Evolutionary conservation across 805 yeast genomes (phyloP).

Genomic region (Scheffersomyces coipomensis): DNA sequence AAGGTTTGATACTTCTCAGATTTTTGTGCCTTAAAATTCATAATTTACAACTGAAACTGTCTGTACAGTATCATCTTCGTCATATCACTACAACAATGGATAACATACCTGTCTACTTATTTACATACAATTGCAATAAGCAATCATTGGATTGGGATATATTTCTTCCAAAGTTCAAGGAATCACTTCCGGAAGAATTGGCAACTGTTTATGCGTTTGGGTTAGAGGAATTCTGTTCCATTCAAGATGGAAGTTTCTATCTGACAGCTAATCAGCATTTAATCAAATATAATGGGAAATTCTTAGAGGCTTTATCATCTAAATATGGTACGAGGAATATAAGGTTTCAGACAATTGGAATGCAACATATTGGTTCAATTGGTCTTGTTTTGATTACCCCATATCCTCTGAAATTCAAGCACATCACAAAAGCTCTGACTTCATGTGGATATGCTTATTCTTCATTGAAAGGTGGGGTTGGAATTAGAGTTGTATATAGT

Average conservation of each 20-base stretch:
- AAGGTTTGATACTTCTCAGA: no score
- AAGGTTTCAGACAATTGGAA: constrained; percentile 41
- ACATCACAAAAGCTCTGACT: constrained; percentile 26
- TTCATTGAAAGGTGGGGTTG: constrained; percentile 74
- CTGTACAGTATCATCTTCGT: no score
- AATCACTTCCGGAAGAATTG: constrained; percentile 25
- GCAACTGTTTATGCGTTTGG: constrained; percentile 59
- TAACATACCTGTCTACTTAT: constrained; percentile 21
- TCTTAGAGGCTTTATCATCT: constrained; percentile 31
- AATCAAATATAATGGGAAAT: constrained; percentile 28
- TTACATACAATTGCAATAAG: constrained; percentile 62
- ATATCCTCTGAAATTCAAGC: constrained; percentile 28
- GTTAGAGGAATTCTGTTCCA: constrained; percentile 61
- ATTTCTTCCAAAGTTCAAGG: constrained; percentile 25
- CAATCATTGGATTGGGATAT: constrained; percentile 30
- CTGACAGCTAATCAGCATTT: constrained; percentile 35
- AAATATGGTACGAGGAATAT: constrained; percentile 26
- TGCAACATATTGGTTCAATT: constrained; percentile 54
- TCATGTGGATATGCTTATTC: constrained; percentile 61
- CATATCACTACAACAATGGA: not conserved
- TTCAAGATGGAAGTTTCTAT: constrained; percentile 52
- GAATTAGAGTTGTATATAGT: constrained; percentile 46
- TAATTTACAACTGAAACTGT: no score
- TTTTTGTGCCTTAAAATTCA: no score
- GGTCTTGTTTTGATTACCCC: constrained; percentile 54